Evolutionary conservation across 202 grass and related monocot genomes (phyloP).

Genomic region (Brachypodium distachyon): DNA sequence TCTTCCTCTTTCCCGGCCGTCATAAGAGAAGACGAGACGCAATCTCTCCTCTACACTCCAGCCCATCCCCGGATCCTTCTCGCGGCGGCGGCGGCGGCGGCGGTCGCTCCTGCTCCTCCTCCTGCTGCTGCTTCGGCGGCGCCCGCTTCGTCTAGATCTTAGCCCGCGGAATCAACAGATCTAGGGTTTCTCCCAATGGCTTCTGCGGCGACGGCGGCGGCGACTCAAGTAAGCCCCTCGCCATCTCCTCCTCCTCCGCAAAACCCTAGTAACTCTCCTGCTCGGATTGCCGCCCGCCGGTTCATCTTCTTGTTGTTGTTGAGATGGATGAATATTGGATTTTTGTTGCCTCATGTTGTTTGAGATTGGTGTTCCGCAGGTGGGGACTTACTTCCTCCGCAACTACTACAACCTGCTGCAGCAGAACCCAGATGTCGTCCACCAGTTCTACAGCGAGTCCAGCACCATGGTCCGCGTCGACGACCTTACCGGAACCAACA

Average conservation of each 20-base stretch:
- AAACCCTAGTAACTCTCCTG: no score
- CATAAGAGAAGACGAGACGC: background rate
- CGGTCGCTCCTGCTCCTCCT: no score
- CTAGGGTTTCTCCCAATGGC: slow-evolving; percentile 38
- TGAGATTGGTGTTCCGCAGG: slow-evolving; percentile 29
- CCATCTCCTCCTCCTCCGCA: no score
- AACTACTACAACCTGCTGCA: slow-evolving; percentile 92
- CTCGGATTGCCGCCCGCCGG: no score
- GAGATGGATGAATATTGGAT: background rate
- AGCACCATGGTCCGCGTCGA: slow-evolving; percentile 82
- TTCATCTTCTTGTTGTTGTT: background rate
- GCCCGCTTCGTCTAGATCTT: background rate
- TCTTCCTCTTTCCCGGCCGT: background rate
- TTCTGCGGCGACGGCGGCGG: slow-evolving; percentile 33
- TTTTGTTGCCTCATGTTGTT: background rate
- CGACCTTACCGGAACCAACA: slow-evolving; percentile 46
- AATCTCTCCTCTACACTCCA: background rate
- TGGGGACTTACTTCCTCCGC: slow-evolving; percentile 82
- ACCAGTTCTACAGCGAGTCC: slow-evolving; percentile 92
- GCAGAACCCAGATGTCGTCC: slow-evolving; percentile 69
- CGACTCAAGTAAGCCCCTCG: slow-evolving; percentile 28
- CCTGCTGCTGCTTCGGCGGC: background rate
- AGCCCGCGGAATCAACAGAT: slow-evolving; percentile 3
- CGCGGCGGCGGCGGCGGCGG: background rate
- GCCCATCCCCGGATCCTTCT: background rate